Percentiles rank a stretch among this genome's conserved stretches.
Conservation (phyloP, 352 stramenopile species). For the Globisporangium heterothallicum region DNA sequence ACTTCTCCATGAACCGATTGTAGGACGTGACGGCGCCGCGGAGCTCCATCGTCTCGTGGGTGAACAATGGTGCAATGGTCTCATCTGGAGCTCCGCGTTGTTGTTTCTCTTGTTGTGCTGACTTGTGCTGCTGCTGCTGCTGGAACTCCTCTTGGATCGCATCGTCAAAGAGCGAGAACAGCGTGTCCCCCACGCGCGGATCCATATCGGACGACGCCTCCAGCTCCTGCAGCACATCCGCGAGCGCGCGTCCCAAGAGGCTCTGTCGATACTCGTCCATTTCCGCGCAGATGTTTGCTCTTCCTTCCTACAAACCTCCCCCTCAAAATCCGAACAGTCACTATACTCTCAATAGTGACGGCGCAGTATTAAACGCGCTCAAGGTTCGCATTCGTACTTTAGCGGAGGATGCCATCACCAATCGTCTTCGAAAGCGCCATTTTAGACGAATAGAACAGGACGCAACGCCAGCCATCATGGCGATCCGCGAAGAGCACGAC, state of each 20-base stretch:
- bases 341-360: constrained; percentile 1
- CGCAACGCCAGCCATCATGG: constrained; percentile 22
- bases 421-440: constrained; percentile 6
- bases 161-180: constrained; percentile 57
- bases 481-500: constrained; percentile 56
- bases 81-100: background rate
- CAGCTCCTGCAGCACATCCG: constrained; percentile 54
- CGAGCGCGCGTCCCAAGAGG: constrained; percentile 51
- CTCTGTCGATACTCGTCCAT: constrained; percentile 70
- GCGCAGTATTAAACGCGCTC: background rate
- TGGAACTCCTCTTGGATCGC: constrained; percentile 29
- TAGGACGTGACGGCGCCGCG: constrained; percentile 39
- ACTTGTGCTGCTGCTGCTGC: background rate
- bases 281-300: background rate
- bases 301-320: background rate
- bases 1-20: constrained; percentile 65
- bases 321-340: no score
- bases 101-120: no score
- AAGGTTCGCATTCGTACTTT: constrained; percentile 10
- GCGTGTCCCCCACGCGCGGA: constrained; percentile 27
- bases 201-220: constrained; percentile 21
- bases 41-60: constrained; percentile 42
- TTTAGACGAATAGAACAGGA: no score
- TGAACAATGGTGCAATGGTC: constrained; percentile 20
- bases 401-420: constrained; percentile 13